A percentile compares a stretch with the other conserved stretches of the same genome.
Conservation (phyloP, 139 green algal genomes). For the Microglena sp. region DNA sequence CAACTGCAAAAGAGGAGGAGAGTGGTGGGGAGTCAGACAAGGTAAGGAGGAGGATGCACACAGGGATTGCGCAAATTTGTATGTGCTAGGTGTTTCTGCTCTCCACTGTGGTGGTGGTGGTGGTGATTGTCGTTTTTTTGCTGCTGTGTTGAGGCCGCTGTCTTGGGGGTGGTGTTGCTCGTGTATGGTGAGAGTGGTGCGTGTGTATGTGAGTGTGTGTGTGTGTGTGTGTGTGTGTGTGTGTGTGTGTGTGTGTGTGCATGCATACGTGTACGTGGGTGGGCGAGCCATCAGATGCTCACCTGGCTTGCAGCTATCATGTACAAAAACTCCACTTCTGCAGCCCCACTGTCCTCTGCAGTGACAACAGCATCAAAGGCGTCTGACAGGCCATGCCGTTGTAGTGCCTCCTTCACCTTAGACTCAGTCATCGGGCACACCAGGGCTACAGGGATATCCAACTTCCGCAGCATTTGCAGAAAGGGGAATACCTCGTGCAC, state of each 20-base stretch:
- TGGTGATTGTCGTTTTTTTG: too few species aligned
- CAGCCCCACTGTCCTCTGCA: constrained; percentile 54
- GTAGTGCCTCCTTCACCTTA: constrained; percentile 23
- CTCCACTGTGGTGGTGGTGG: too few species aligned
- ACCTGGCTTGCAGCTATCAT: constrained; percentile 58
- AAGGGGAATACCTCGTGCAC: constrained; percentile 48
- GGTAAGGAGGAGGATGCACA: not conserved
- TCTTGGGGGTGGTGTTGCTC: too few species aligned
- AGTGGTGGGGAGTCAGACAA: not conserved
- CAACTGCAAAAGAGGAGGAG: constrained; percentile 20
- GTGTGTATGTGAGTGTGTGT: too few species aligned
- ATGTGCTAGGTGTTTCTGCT: not conserved
- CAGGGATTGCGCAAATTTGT: not conserved
- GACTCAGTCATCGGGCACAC: constrained; percentile 48
- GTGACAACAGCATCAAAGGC: constrained; percentile 71
- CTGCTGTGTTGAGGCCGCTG: too few species aligned
- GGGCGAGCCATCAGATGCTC: too few species aligned
- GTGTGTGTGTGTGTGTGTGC: too few species aligned
- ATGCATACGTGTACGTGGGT: too few species aligned
- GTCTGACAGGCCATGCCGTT: constrained; percentile 35
- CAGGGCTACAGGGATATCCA: constrained; percentile 62
- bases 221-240: too few species aligned
- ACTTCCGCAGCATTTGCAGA: constrained; percentile 59
- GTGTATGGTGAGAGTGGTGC: too few species aligned
- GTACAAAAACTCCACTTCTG: constrained; percentile 54